Evolutionary conservation across 1,284 basidiomycete species (phyloP).

Genomic region (Prillingera fragicola): DNA sequence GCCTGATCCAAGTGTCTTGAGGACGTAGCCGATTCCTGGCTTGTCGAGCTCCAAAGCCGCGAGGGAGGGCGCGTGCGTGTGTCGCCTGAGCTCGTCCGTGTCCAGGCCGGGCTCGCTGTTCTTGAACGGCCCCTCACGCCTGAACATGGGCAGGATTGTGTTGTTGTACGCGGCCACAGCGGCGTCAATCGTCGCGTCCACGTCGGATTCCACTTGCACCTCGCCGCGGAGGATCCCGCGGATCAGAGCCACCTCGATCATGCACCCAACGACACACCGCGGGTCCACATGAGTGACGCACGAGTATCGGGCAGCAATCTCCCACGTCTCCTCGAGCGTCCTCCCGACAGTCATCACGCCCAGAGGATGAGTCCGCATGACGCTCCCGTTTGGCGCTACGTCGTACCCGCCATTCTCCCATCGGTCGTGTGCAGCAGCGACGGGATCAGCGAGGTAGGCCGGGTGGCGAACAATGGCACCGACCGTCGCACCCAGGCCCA

Average conservation of each 20-base stretch:
- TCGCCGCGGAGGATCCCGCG: constrained; percentile 10
- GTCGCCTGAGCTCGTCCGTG: constrained; percentile 6
- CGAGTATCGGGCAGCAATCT: constrained; percentile 4
- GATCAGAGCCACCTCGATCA: constrained; percentile 9
- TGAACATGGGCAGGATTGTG: neutral
- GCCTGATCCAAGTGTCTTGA: constrained; percentile 10
- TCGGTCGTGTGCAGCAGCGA: neutral
- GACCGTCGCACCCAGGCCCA: constrained; percentile 13
- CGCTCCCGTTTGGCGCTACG: constrained; percentile 10
- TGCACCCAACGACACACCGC: constrained; percentile 10
- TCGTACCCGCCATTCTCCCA: constrained; percentile 4
- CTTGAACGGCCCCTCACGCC: neutral
- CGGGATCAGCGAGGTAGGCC: constrained; percentile 4
- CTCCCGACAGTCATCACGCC: constrained; percentile 3
- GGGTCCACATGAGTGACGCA: constrained; percentile 15
- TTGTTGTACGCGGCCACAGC: neutral
- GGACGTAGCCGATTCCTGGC: constrained; percentile 15
- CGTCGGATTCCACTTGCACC: neutral
- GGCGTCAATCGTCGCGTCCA: constrained; percentile 4
- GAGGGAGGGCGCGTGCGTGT: neutral
- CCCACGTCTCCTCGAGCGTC: constrained; percentile 4
- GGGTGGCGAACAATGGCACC: constrained; percentile 7
- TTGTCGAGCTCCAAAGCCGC: constrained; percentile 10
- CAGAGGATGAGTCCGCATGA: constrained; percentile 17
- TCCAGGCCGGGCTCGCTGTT: constrained; percentile 2